Evolutionary conservation across 1,139 yeast species (phyloP), one percentile per base, ranked within the genome.

Genomic region (Saccharomyces hybrid): DNA sequence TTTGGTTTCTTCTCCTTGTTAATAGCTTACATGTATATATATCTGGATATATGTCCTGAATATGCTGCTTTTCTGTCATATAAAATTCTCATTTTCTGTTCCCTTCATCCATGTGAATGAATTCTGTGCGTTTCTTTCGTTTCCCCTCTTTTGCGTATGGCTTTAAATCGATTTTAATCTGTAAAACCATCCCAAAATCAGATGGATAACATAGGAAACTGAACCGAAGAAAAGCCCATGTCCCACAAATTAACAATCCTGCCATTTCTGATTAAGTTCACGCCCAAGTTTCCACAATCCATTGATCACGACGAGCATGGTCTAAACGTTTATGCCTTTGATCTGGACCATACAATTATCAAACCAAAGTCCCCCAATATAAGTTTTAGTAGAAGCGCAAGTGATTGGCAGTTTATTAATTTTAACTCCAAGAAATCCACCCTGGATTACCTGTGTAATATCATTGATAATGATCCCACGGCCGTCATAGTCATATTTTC

Each of bases 401-500:
- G 61, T 28, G 72, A 69, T 53, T 69, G 72, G 72, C 52, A 61
- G 49, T 67, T 63, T 50, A 61, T 67, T 63, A 53, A 50, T 16
- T 63, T 57, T 47, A 48, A 55, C n/a, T 50, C 56, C 4, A 60
- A 52, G 1, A 54, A 30, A 11, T 49, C 52, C 3, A 56, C 66
- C 0, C n/a, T 65, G 7, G 59, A 60, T 26, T 57, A 32, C 26
- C 54, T 67, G 7, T 25, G 59, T 5, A 5, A 74, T 63, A 52
- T 66, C 81, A 26, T 60, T 62, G 13, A 55, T 65, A 25, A 63
- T 2, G 59, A 65, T 0, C 52, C 66, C 0, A 48, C 53, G 2
- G 61, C 65, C 0, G 67, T 70, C 2, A 68, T 89, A 4, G 93
- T 84, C 13, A 78, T 93, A 1, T 88, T 93, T 67, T 82, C 97